Conservation (phyloP, 2,329 filamentous ascomycete genomes). For the Zymoseptoria passerinii region DNA sequence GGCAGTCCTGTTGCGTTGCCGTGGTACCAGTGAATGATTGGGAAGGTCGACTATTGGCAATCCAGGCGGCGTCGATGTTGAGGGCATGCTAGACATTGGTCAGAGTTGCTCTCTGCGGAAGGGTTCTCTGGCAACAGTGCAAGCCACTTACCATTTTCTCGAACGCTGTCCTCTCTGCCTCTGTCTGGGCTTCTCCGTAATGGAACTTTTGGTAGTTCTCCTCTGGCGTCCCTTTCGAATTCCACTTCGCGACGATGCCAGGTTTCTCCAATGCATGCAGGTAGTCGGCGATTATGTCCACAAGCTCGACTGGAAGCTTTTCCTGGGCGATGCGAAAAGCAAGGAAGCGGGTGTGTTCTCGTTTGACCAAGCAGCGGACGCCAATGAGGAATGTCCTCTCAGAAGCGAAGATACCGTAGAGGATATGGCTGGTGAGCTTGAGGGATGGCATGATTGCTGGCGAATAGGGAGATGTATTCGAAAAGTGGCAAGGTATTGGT, state of each 20-base stretch:
- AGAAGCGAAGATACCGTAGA: slow-evolving; percentile 7
- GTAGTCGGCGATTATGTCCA: slow-evolving; percentile 1
- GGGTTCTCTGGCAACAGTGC: neutral
- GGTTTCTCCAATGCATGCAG: slow-evolving; percentile 1
- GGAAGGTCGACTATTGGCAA: neutral
- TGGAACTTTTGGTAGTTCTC: neutral
- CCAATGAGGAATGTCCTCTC: slow-evolving; percentile 9
- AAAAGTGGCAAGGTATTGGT: neutral
- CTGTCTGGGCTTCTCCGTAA: neutral
- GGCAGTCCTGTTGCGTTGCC: neutral
- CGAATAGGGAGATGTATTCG: neutral
- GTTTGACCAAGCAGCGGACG: slow-evolving; percentile 2
- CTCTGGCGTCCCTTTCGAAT: neutral
- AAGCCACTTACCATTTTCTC: neutral
- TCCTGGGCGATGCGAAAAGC: neutral
- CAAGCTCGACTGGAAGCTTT: slow-evolving; percentile 4
- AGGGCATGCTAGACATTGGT: neutral
- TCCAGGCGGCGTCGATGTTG: neutral
- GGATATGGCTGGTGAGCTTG: neutral
- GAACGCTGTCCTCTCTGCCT: neutral
- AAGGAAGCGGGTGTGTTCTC: slow-evolving; percentile 2
- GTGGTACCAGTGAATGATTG: neutral
- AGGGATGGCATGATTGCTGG: neutral
- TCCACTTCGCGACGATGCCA: neutral
- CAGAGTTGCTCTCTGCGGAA: neutral